Conservation (phyloP, 768 basidiomycete species). For the Boletus vermiculosoides region DNA sequence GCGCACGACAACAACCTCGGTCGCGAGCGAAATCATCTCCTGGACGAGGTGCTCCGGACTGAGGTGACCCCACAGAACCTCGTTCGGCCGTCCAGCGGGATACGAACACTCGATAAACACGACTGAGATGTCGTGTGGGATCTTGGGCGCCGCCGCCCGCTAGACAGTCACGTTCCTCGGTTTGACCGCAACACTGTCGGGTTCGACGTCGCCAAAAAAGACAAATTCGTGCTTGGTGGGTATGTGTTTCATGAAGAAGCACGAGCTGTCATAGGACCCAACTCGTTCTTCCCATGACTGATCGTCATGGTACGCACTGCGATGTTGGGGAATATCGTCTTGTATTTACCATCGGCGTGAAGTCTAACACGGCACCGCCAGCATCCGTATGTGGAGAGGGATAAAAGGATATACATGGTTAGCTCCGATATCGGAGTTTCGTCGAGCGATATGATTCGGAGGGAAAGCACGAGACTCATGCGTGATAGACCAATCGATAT, state of each 20-base stretch:
- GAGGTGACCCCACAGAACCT: constrained; percentile 81
- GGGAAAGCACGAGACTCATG: constrained; percentile 43
- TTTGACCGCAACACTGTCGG: constrained; percentile 64
- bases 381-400: neutral
- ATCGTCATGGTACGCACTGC: constrained; percentile 68
- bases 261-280: constrained; percentile 69
- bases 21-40: constrained; percentile 71
- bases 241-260: constrained; percentile 81
- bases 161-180: constrained; percentile 73
- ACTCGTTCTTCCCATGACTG: constrained; percentile 62
- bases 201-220: constrained; percentile 95
- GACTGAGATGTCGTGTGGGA: constrained; percentile 64
- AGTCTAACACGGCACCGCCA: constrained; percentile 37
- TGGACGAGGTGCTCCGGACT: constrained; percentile 74
- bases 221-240: constrained; percentile 66
- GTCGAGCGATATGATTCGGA: neutral
- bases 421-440: constrained; percentile 8
- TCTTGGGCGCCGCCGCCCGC: constrained; percentile 75
- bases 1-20: constrained; percentile 56
- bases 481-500: constrained; percentile 59
- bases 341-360: constrained; percentile 51
- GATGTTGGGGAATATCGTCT: constrained; percentile 49
- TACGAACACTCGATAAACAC: constrained; percentile 97
- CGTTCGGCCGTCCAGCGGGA: constrained; percentile 65
- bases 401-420: neutral